Percentiles rank a stretch among this genome's conserved stretches.
Evolutionary conservation across 495 filamentous ascomycete species (phyloP).

Genomic region (Penicillium lagena): DNA sequence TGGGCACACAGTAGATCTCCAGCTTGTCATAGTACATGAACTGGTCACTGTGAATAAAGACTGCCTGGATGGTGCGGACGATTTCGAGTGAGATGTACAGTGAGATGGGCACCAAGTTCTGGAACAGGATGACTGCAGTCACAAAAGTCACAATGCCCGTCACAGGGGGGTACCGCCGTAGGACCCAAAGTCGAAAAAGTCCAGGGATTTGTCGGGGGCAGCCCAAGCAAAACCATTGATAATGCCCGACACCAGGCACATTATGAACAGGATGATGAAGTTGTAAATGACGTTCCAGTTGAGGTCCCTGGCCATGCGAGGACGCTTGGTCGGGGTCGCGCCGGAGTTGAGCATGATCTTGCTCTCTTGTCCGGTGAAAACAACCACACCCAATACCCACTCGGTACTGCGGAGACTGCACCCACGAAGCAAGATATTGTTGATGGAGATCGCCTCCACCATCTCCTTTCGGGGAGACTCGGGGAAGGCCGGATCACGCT

Average conservation of each 20-base stretch:
- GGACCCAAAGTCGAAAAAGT: conserved; percentile 82
- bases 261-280: conserved; percentile 80
- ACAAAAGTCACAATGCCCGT: conserved; percentile 96
- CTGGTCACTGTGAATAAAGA: conserved; percentile 95
- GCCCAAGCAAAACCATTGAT: conserved; percentile 80
- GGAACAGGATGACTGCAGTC: conserved; percentile 89
- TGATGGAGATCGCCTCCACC: conserved; percentile 90
- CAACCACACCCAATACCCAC: conserved; percentile 91
- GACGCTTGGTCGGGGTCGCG: conserved; percentile 91
- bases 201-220: conserved; percentile 62
- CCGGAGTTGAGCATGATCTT: conserved; percentile 99
- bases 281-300: conserved; percentile 99
- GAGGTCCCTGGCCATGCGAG: conserved; percentile 82
- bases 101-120: conserved; percentile 97
- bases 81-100: conserved; percentile 98
- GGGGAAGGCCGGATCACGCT: conserved; percentile 57
- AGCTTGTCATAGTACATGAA: conserved; percentile 95
- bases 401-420: conserved; percentile 93
- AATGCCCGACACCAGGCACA: conserved; percentile 84
- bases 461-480: conserved; percentile 60
- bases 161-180: conserved; percentile 66
- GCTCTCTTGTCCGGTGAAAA: conserved; percentile 94
- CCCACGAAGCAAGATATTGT: conserved; percentile 89
- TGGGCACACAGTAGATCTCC: conserved; percentile 91
- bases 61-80: conserved; percentile 83